phyloP scores from a whole-genome alignment of 805 yeast genomes.

The Yarrowia sp. region DNA sequence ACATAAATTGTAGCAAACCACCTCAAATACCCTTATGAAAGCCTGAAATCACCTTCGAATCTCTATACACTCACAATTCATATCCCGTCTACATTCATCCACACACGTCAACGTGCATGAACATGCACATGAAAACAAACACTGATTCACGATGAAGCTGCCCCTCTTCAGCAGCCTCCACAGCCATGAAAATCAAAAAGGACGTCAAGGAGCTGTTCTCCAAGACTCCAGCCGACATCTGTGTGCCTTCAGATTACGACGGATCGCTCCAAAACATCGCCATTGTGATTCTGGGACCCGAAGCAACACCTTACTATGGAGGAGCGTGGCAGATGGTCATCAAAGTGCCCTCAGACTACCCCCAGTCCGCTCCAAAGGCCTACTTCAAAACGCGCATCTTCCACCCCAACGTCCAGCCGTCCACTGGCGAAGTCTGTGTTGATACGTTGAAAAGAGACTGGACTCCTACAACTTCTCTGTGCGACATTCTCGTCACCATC shows the following conservation, averaged over 20 bases:
- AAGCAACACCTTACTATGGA: conserved; percentile 44
- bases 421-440: conserved; percentile 39
- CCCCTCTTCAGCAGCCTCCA: neutral
- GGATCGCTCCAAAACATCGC: conserved; percentile 4
- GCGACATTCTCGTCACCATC: conserved; percentile 35
- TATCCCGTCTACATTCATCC: neutral
- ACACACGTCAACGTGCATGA: neutral
- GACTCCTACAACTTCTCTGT: conserved; percentile 34
- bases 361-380: conserved; percentile 47
- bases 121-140: neutral
- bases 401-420: conserved; percentile 38
- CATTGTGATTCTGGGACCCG: conserved; percentile 40
- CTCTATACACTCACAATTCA: too few species aligned
- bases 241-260: neutral
- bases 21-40: too few species aligned
- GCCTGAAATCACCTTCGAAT: too few species aligned
- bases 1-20: too few species aligned
- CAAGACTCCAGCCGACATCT: neutral
- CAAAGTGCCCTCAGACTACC: conserved; percentile 43
- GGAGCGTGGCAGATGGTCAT: conserved; percentile 50
- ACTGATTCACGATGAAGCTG: neutral
- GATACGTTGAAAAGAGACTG: conserved; percentile 39
- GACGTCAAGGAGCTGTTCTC: conserved; percentile 8
- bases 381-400: conserved; percentile 39
- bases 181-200: conserved; percentile 14